Evolutionary conservation across 2,329 filamentous ascomycete species (phyloP).

Genomic region (Alternaria consortialis): DNA sequence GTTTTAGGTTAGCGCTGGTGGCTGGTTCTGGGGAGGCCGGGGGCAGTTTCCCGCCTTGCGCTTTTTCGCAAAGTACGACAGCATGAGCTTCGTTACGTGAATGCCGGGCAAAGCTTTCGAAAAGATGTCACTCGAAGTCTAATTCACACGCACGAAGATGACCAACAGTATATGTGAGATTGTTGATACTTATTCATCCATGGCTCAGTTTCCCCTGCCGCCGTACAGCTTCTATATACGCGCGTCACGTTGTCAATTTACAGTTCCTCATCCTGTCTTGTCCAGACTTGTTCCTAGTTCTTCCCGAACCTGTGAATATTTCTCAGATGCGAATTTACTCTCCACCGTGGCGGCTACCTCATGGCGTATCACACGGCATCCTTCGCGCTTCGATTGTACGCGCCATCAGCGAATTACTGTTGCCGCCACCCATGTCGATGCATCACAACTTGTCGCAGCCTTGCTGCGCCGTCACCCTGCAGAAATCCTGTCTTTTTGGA

Average conservation of each 20-base stretch:
- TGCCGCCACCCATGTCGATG: background rate
- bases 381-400: constrained; percentile 2
- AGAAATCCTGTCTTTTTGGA: background rate
- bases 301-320: background rate
- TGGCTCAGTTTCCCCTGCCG: background rate
- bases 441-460: constrained; percentile 9
- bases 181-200: background rate
- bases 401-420: background rate
- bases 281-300: background rate
- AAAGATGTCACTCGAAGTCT: background rate
- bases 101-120: background rate
- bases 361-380: background rate
- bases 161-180: background rate
- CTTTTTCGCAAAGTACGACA: background rate
- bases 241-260: background rate
- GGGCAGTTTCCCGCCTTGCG: background rate
- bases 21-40: background rate
- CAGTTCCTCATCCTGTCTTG: background rate
- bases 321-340: background rate
- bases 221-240: background rate
- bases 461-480: constrained; percentile 18
- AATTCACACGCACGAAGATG: background rate
- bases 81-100: background rate
- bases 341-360: background rate
- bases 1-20: background rate